Evolutionary conservation across 345 rosid genomes (phyloP), one percentile per base, ranked within the genome.

Genomic region (Cardiospermum halicacabum): DNA sequence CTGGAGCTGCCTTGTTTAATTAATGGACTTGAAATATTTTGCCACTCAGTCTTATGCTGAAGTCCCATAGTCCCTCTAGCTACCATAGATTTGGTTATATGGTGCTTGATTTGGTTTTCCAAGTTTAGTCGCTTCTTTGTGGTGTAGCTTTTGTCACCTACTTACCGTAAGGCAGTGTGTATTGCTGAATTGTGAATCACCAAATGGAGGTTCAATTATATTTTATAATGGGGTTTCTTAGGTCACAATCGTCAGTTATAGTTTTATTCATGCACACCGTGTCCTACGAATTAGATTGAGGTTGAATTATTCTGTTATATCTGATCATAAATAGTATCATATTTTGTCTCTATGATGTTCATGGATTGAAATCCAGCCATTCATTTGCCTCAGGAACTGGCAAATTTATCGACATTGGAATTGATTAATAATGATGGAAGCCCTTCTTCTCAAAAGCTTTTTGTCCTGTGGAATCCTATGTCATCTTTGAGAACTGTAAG

Each of bases 381-480:
- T 67, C 34, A 78, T 54, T 68, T 79, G 76, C 60, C 79, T 76
- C 61, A 93, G 98, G 97, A 93, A 73, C 96, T 93, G 57, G 97
- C 96, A 70, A 90, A 85, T 75, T 75, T 93, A 57, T 75, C 92
- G 56, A 78, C 84, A 58, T 61, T 93, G 75, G 92, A 88, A 80
- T 81, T 93, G 69, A 75, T 93, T 72, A 74, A 81, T 53, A 88
- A 82, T 31, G 98, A 93, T 67, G 97, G 97, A 66, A 93, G 98
- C 75, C 97, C 94, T 64, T 81, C 97, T 70, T 74, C 98, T 55
- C 73, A 72, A 56, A 93, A 93, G 77, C 80, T 69, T 70, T 93
- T 93, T 81, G 86, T 78, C 59, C 78, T 93, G 51, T 93, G 98
- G 98, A 93, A 88, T 85, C 82, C 97, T 45, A 40, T 71, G 60